These are phyloP conservation scores for Daldinia concentrica DNA, from an alignment of 495 filamentous ascomycete genomes.

Conservation along the genomic window DNA sequence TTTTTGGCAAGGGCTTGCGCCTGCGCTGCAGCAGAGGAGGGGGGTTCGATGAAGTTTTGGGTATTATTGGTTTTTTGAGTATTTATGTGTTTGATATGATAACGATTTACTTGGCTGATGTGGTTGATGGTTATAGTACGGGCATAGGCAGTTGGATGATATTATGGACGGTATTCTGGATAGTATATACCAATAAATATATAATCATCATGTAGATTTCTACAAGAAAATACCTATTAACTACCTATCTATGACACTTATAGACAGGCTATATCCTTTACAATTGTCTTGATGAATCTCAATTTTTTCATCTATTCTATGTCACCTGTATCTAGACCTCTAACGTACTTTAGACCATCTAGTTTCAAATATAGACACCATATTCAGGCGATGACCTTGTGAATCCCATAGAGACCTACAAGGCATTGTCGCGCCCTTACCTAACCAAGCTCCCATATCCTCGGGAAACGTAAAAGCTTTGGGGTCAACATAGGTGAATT, in stretches of 20 bases:
- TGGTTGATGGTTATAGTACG: not conserved
- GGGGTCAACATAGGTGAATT: constrained; percentile 36
- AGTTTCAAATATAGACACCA: constrained; percentile 43
- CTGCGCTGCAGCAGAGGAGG: constrained; percentile 46
- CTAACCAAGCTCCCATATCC: constrained; percentile 5
- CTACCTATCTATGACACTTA: not conserved
- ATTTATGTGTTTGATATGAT: not conserved
- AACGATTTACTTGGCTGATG: not conserved
- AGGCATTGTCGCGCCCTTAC: constrained; percentile 37
- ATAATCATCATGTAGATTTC: not conserved
- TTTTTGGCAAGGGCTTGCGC: constrained; percentile 61
- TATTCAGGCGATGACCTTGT: constrained; percentile 29
- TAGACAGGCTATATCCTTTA: not conserved
- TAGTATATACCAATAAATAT: not conserved
- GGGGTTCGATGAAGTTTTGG: not conserved
- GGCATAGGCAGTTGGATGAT: not conserved
- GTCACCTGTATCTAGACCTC: not conserved
- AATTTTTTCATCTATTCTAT: not conserved
- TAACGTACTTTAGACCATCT: constrained; percentile 18
- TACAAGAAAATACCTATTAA: not conserved
- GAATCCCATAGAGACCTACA: constrained; percentile 47
- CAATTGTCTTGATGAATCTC: not conserved
- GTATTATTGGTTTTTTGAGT: not conserved
- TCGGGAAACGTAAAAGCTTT: not conserved
- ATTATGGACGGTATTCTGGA: too few relatives aligned